A percentile compares a stretch with the other conserved stretches of the same genome.
Conservation (phyloP, 176 grass and related monocot species). For the Hordeum vulgare region MorexV3_pseudomolecules_assembly NC_058518.1:327318001-327318500, state of each 20-base stretch:
- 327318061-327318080: no score
- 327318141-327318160: neutral
- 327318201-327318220: neutral
- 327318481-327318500: neutral
- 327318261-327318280: no score
- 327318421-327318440: neutral
- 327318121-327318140: neutral
- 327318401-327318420: neutral
- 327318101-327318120: neutral
- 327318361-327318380: neutral
- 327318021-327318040: no score
- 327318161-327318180: neutral
- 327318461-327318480: no score
- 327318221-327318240: neutral
- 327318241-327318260: no score
- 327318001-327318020: no score
- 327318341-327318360: neutral
- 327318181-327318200: neutral
- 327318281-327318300: neutral
- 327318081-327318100: neutral
- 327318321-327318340: neutral
- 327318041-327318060: no score
- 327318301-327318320: neutral
- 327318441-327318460: no score
- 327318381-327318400: neutral